Conservation (phyloP, 2,329 filamentous ascomycete species). For the Grosmannia huntii region DNA sequence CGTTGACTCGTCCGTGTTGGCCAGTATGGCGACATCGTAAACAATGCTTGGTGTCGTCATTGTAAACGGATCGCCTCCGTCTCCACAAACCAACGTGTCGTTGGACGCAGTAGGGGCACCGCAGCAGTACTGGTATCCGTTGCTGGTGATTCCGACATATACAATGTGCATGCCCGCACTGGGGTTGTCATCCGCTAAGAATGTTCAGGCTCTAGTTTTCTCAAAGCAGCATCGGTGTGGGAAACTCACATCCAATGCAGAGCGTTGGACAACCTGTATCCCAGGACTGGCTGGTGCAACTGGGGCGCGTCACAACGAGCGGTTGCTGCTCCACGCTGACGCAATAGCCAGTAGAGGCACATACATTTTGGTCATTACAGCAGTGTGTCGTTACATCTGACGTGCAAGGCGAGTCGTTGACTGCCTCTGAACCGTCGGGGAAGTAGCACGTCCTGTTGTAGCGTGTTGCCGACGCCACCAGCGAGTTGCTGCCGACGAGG, state of each 20-base stretch:
- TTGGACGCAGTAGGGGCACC: neutral
- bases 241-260: conserved; percentile 2
- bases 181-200: neutral
- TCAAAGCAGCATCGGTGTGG: neutral
- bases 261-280: conserved; percentile 7
- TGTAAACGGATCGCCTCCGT: neutral
- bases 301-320: conserved; percentile 7
- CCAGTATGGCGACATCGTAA: neutral
- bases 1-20: neutral
- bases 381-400: conserved; percentile 5
- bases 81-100: neutral
- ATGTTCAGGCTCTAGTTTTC: neutral
- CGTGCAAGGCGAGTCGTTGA: conserved; percentile 3
- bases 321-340: conserved; percentile 4
- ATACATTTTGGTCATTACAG: conserved; percentile 4
- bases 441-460: conserved; percentile 8
- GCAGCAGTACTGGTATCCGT: neutral
- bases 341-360: conserved; percentile 7
- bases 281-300: conserved; percentile 10
- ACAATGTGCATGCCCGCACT: neutral
- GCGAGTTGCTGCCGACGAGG: neutral
- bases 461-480: neutral
- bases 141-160: neutral
- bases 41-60: neutral
- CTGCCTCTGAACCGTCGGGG: conserved; percentile 3